These are phyloP conservation scores for Schwanniomyces polymorphus DNA, from an alignment of 805 yeast genomes.

Conservation along the genomic window DNA sequence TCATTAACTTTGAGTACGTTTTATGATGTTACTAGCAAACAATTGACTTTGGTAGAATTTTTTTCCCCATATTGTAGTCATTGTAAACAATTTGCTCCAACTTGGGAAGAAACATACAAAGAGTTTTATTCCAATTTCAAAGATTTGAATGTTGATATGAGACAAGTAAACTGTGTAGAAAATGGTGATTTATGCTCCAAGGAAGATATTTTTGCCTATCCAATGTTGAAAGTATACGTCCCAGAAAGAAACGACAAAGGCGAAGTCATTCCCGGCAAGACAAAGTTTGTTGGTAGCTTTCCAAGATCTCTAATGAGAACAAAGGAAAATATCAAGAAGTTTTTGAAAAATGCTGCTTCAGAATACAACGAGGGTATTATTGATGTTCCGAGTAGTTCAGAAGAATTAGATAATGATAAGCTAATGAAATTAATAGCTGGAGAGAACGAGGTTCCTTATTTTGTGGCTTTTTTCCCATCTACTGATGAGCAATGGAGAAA, in stretches of 20 bases:
- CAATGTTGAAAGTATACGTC: conserved; percentile 68
- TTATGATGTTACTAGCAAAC: conserved; percentile 46
- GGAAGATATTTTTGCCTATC: conserved; percentile 66
- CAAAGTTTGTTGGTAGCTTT: conserved; percentile 38
- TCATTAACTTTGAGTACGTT: conserved; percentile 52
- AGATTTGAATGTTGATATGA: conserved; percentile 50
- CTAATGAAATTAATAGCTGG: conserved; percentile 55
- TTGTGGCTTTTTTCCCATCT: conserved; percentile 70
- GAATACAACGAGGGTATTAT: conserved; percentile 42
- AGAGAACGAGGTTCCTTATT: conserved; percentile 44
- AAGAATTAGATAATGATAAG: conserved; percentile 36
- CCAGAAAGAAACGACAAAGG: conserved; percentile 43
- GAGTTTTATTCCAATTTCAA: conserved; percentile 46
- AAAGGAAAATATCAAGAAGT: conserved; percentile 49
- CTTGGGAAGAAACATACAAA: conserved; percentile 70
- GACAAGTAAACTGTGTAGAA: conserved; percentile 83
- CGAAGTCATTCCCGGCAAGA: conserved; percentile 22
- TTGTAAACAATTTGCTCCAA: conserved; percentile 77
- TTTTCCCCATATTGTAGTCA: conserved; percentile 89
- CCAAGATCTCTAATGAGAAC: conserved; percentile 49
- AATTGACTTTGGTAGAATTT: conserved; percentile 79
- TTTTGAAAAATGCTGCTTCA: conserved; percentile 53
- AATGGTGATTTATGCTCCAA: conserved; percentile 82
- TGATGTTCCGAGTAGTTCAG: conserved; percentile 43
- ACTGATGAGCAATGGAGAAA: conserved; percentile 39